Conservation (phyloP, 2,329 filamentous ascomycete genomes). For the Fusarium keratoplasticum region DNA sequence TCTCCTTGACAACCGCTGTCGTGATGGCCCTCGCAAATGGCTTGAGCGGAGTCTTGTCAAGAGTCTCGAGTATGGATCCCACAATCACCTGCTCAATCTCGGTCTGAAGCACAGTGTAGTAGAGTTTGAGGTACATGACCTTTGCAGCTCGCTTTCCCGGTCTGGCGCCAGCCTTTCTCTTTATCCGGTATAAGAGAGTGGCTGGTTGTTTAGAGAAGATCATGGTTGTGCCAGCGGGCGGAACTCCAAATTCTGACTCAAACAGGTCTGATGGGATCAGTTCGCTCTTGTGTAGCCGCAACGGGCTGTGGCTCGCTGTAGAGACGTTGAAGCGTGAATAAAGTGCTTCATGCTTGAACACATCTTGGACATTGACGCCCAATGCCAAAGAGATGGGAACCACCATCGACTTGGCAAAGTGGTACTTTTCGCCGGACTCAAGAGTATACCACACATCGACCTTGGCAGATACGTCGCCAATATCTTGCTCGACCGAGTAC, state of each 20-base stretch:
- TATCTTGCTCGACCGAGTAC: constrained; percentile 85
- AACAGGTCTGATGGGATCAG: constrained; percentile 79
- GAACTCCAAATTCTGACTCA: constrained; percentile 69
- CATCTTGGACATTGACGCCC: constrained; percentile 95
- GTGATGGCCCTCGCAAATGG: constrained; percentile 61
- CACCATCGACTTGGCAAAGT: constrained; percentile 62
- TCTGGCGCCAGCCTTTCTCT: constrained; percentile 60
- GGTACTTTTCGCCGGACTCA: constrained; percentile 62
- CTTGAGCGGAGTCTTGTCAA: constrained; percentile 55
- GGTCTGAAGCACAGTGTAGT: constrained; percentile 82
- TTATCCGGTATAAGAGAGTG: constrained; percentile 83
- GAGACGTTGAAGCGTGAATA: constrained; percentile 94
- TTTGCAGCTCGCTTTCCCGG: constrained; percentile 48
- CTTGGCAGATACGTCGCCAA: constrained; percentile 76
- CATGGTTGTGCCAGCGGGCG: constrained; percentile 65
- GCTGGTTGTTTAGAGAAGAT: constrained; percentile 87
- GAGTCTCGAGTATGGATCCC: constrained; percentile 54
- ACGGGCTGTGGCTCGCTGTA: constrained; percentile 78
- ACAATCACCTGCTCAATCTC: constrained; percentile 70
- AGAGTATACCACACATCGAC: constrained; percentile 83
- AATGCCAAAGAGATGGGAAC: constrained; percentile 83
- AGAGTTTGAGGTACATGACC: constrained; percentile 75
- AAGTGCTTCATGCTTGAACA: constrained; percentile 85
- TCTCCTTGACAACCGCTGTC: constrained; percentile 56
- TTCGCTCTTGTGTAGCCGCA: constrained; percentile 78